Evolutionary conservation across 148 eudicot genomes (phyloP).

Genomic region (Chenopodium quinoa): DNA sequence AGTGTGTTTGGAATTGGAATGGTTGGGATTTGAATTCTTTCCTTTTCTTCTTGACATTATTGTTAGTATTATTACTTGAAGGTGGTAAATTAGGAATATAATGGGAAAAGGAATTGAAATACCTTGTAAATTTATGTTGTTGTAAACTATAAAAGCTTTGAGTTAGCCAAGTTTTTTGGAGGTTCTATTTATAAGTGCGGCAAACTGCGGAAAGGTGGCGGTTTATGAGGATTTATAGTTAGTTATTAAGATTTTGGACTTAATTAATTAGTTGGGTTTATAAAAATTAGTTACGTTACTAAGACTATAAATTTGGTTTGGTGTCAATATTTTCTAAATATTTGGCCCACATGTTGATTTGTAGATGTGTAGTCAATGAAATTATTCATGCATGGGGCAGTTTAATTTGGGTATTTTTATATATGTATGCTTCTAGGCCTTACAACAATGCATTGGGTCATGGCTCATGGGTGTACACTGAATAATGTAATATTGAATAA

Average conservation of each 20-base stretch:
- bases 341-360: too few species aligned
- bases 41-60: constrained; percentile 4
- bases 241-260: neutral
- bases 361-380: too few species aligned
- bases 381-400: neutral
- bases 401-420: neutral
- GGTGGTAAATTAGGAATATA: neutral
- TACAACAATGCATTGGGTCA: too few species aligned
- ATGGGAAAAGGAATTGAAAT: neutral
- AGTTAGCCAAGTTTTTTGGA: too few species aligned
- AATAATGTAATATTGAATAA: too few species aligned
- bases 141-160: neutral
- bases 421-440: neutral
- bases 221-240: neutral
- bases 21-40: neutral
- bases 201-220: constrained; percentile 12
- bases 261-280: neutral
- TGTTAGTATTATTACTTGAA: neutral
- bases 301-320: too few species aligned
- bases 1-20: constrained; percentile 4
- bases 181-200: neutral
- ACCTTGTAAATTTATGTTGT: too few species aligned
- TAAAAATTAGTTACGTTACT: neutral
- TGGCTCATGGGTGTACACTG: too few species aligned
- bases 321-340: too few species aligned